phyloP scores from a whole-genome alignment of 345 rosid genomes.

The Geranium rotundifolium region DNA sequence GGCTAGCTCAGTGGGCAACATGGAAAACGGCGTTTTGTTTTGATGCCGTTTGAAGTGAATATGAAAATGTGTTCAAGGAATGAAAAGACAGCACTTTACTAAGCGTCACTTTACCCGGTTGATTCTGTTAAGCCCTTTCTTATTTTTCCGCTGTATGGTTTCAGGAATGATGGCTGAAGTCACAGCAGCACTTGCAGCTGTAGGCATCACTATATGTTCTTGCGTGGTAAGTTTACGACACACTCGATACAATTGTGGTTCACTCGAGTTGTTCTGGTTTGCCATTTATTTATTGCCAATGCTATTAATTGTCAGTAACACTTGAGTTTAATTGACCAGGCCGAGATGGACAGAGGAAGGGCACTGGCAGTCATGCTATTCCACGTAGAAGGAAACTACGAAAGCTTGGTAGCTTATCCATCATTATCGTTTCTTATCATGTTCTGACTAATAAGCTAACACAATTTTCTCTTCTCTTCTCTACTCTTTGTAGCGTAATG shows the following conservation, averaged over 20 bases:
- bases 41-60: background rate
- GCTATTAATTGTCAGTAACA: background rate
- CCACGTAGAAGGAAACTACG: slow-evolving; percentile 68
- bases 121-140: background rate
- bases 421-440: too few species aligned
- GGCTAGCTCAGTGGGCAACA: too few species aligned
- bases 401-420: slow-evolving; percentile 46
- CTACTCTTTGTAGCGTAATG: slow-evolving; percentile 36
- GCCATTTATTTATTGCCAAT: slow-evolving; percentile 4
- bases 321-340: slow-evolving; percentile 30
- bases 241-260: too few species aligned
- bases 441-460: background rate
- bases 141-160: slow-evolving; percentile 3
- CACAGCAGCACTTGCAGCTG: slow-evolving; percentile 58
- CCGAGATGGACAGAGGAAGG: slow-evolving; percentile 80
- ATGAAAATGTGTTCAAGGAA: background rate
- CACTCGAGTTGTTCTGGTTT: background rate
- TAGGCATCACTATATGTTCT: slow-evolving; percentile 62
- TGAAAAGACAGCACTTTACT: too few species aligned
- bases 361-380: slow-evolving; percentile 89
- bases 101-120: too few species aligned
- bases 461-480: background rate
- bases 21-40: too few species aligned
- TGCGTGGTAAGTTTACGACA: slow-evolving; percentile 58
- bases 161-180: slow-evolving; percentile 89